Evolutionary conservation across 805 yeast species (phyloP), one percentile per base, ranked within the genome.

Genomic region (Blastobotrys robertii): DNA sequence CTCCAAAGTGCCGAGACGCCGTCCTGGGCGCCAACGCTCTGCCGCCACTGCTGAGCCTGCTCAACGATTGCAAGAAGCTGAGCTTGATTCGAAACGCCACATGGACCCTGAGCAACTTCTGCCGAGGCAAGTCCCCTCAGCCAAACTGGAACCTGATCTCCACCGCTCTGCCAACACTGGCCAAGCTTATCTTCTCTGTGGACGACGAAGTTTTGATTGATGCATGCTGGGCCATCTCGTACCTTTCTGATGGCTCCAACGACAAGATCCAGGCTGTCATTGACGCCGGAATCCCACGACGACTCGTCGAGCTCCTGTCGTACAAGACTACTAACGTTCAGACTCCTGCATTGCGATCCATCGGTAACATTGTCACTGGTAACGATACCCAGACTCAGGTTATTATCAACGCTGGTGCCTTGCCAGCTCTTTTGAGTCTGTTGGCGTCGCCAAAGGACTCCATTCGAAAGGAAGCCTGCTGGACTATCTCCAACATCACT

Each of bases 201-300:
- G 98, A 92, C 62, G 80, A 81, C 35, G 98, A 92, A 68, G 88
- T 96, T 29, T 70, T 92, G 58, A 85, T 87, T 50, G 98, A 92
- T 64, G 96, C 98, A 33, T 86, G 97, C 68, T 92, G 98, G 98
- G 97, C 97, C 10, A 87, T 92, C 43, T 85, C 96, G 1, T 92
- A 92, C 63, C 67, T 92, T 45, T 80, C 92, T 42, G 98, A 92
- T 64, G 98, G 98, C 29, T 77, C 94, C 29, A 71, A 84, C 51
- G 88, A 84, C 57, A 88, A 95, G 33, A 92, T 92, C 56, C 96
- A 90, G 70, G 95, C 96, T 6, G 97, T 92, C 41, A 83, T 92
- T 49, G 97, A 92, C 62, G 94, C 90, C 25, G 81, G 97, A 61
- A 87, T 92, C 51, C 97, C 97, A 47, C 80, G 84, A 56, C 79